Evolutionary conservation across 1,139 yeast species (phyloP), one percentile per base, ranked within the genome.

Genomic region (Blastobotrys ciferrii): DNA sequence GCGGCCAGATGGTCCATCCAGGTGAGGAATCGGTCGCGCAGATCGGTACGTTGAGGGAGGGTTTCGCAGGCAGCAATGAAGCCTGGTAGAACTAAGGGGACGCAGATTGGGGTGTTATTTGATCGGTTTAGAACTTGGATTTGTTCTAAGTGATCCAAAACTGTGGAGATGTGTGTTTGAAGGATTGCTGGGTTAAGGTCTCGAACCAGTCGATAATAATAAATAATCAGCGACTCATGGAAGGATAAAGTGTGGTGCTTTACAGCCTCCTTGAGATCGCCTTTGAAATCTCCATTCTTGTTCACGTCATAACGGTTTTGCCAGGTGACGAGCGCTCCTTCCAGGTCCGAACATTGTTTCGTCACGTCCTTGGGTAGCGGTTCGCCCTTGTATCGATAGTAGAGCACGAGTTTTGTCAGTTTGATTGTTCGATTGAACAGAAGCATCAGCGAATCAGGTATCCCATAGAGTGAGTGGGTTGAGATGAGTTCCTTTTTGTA

Each of bases 61-160:
- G 94, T 87, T 55, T 87, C 89, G 61, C 95, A 85, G 0, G 95
- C 96, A 0, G 94, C 92, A 45, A 88, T 84, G 57, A 88, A 88
- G 0, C 94, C 95, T 61, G 87, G 94, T 91, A 95, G 88, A 60
- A 87, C 80, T 35, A 87, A 70, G 2, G 96, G 96, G 33, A 84
- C 80, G 44, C 87, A 82, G 28, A 78, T 75, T 0, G 78, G 82
- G 4, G 28, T 30, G 31, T 74, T 75, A 12, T 78, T 76, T 36
- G 81, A 77, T 43, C 49, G 46, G 46, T 66, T 66, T 38, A 87
- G 70, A 40, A 67, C 64, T 52, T 82, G 86, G 49, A 88, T 77
- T 45, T 77, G 72, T 60, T 84, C 82, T 56, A 87, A 69, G 62
- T 85, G 91, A 30, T 74, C 70, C 47, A 87, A 71, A 1, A 87